Evolutionary conservation across 306 rosid genomes (phyloP).

Genomic region (Cajanus cajan): DNA sequence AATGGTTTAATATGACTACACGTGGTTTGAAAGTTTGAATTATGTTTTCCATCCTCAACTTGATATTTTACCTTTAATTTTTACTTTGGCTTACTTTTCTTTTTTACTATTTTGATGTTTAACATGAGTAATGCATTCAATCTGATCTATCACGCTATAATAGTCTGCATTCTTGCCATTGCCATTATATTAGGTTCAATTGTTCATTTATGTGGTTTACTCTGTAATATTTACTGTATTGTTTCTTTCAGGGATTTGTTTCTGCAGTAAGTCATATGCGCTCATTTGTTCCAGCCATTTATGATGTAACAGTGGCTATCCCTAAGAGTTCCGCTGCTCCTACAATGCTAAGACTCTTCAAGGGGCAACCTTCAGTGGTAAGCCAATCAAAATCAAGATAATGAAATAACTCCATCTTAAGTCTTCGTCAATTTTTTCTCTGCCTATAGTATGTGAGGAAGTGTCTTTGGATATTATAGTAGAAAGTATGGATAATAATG

Average conservation of each 20-base stretch:
- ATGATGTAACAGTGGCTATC: slow-evolving; percentile 79
- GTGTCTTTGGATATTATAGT: not conserved
- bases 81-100: too few relatives aligned
- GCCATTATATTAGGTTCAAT: not conserved
- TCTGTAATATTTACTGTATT: not conserved
- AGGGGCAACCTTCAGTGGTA: slow-evolving; percentile 93
- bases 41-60: not conserved
- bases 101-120: too few relatives aligned
- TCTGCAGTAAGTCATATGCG: slow-evolving; percentile 83
- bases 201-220: not conserved
- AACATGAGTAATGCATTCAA: too few relatives aligned
- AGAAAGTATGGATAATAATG: not conserved
- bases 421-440: not conserved
- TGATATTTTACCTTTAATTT: too few relatives aligned
- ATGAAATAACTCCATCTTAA: slow-evolving; percentile 17
- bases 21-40: not conserved
- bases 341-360: slow-evolving; percentile 87
- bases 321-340: slow-evolving; percentile 83
- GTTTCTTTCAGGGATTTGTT: slow-evolving; percentile 81
- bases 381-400: slow-evolving; percentile 32
- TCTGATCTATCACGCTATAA: too few relatives aligned
- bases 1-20: not conserved
- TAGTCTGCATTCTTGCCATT: not conserved
- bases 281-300: slow-evolving; percentile 84
- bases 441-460: not conserved